Base-by-base conservation (phyloP, 768 basidiomycete genomes). In the Collybia nuda region DNA sequence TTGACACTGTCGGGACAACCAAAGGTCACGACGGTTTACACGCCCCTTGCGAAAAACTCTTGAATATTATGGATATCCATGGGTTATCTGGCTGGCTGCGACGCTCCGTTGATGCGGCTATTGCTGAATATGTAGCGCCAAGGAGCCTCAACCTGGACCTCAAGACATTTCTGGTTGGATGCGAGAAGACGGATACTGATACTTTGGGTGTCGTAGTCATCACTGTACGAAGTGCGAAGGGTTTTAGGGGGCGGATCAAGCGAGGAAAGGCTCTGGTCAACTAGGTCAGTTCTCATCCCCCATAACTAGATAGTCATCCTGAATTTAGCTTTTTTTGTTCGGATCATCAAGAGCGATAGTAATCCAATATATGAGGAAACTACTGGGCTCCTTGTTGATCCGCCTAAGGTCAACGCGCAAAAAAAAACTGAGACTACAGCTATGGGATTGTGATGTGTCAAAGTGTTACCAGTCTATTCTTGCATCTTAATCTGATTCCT, bases 21-120 rank as follows among this genome's bases (percentile, higher is more conserved):
- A 0, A 73, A 76, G 35, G 78, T 87, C 37, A 78, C 79, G 18
- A 70, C 86, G 24, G 82, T 81, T 17, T 86, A 81, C 41, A 81
- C 82, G 1, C 86, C 89, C 0, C 72, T 90, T 54, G 71, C 78
- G 40, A 78, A 74, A 55, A 64, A 73, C 6, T 78, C 88, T 75
- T 87, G 14, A 89, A 90, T 61, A 71, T 91, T n/a, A 83, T 91
- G 75, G 85, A 91, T 64, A 62, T 91, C 1, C 89, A 88, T 0
- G 78, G 83, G 46, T 66, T 92, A 44, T 84, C 81, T 1, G 73
- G 76, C 0, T 90, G 88, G 74, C 70, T 91, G 24, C 82, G 87
- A 57, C 78, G 73, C 45, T 76, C 80, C 3, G 84, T 91, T 53
- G 80, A 88, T 35, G 75, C 80, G 5, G 85, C 79, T 1, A 67